Base-by-base conservation (phyloP, 805 yeast genomes). In the Candida saitoana region DNA sequence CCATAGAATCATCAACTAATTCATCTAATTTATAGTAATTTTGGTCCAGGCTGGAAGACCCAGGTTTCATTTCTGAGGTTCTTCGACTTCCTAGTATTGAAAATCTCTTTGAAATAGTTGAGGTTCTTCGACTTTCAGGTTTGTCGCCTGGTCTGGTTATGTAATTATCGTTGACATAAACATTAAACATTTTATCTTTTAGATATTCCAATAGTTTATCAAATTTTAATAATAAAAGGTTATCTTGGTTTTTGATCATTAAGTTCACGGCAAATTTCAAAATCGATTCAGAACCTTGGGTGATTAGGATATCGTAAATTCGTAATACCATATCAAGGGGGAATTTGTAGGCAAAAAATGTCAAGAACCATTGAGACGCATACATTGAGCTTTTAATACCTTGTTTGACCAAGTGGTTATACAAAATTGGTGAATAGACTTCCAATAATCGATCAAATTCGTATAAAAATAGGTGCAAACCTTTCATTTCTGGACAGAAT, bases 281-380 rank as follows among this genome's bases (percentile, higher is more conserved):
- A 36, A 91, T 70, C 2, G 95, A 80, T 64, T 90, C 98, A 34
- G 84, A 69, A 31, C 99, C 99, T 66, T 93, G 96, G 5, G 95
- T 83, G 40, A 93, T 80, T 5, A 93, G 80, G 46, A 87, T 77
- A 65, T 93, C 99, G 60, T 78, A 87, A 32, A 93, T 87, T 47
- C 97, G 73, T 49, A 88, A 66, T 18, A 93, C 97, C 57, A 91
- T 83, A 43, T 81, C 86, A 39, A 90, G 68, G 12, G 99, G 98
- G 60, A 93, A 91, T 59, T 88, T 88, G 69, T 93, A 93, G 5
- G 96, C 95, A 64, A 93, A 93, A 49, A 93, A 75, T 0, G 98
- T 93, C 52, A 93, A 73, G 56, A 93, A 91, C 99, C 99, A 93
- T 63, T 93, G 98, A 2, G 96, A 82, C 0, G 97, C 98, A 69